These are phyloP conservation scores for Trichosporon sp. DNA, from an alignment of 1,284 basidiomycete genomes.

Conservation along the genomic window DNA sequence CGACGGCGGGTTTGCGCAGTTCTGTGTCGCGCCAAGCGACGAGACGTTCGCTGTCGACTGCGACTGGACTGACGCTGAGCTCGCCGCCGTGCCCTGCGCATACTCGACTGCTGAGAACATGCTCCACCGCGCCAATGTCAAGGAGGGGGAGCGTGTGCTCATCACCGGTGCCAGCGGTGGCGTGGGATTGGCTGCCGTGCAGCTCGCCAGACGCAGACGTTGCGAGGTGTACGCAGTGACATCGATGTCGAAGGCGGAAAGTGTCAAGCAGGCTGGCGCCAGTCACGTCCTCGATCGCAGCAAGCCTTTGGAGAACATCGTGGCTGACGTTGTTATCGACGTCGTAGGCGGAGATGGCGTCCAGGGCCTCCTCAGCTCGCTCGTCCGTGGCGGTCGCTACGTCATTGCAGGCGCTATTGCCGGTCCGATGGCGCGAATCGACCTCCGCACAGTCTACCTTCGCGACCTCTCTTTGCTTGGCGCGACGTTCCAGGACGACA, in stretches of 20 bases:
- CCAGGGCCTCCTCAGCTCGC: background rate
- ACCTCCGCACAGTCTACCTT: conserved; percentile 10
- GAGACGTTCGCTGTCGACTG: background rate
- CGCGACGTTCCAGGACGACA: conserved; percentile 7
- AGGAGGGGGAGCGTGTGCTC: background rate
- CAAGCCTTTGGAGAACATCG: background rate
- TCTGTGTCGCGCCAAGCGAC: conserved; percentile 1
- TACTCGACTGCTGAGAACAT: conserved; percentile 9
- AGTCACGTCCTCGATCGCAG: background rate
- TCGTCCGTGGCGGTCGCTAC: conserved; percentile 5
- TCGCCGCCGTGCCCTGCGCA: conserved; percentile 7
- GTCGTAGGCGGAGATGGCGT: background rate
- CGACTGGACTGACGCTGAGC: background rate
- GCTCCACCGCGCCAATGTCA: conserved; percentile 3
- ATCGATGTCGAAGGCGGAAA: background rate
- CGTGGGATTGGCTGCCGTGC: conserved; percentile 3
- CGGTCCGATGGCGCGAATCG: conserved; percentile 1
- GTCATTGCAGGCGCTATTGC: conserved; percentile 5
- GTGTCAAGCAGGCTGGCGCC: background rate
- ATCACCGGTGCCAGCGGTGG: conserved; percentile 7
- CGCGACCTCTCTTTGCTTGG: conserved; percentile 5
- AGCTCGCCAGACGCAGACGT: background rate
- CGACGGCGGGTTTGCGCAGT: conserved; percentile 9
- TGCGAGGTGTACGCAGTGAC: background rate
- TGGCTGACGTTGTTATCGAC: conserved; percentile 4